Evolutionary conservation across 805 yeast species (phyloP).

Genomic region (Ogataea henricii): DNA sequence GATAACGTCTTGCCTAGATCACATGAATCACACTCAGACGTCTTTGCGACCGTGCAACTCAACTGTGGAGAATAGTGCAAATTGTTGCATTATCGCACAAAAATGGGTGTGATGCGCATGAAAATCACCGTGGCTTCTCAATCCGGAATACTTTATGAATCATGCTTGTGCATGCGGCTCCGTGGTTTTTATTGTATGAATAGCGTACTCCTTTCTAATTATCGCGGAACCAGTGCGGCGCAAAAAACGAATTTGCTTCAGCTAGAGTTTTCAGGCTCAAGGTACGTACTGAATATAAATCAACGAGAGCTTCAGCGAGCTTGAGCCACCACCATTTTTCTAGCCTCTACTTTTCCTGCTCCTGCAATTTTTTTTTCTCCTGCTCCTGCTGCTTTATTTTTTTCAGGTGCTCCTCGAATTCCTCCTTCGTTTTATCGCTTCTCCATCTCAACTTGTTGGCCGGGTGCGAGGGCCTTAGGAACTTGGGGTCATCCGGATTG

Average conservation of each 20-base stretch:
- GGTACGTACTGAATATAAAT: too few relatives aligned
- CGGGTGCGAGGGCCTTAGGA: slow-evolving; percentile 16
- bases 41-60: not conserved
- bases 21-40: not conserved
- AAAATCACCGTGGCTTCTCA: slow-evolving; percentile 1
- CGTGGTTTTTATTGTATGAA: not conserved
- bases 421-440: slow-evolving; percentile 6
- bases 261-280: too few relatives aligned
- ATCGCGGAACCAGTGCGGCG: too few relatives aligned
- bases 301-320: too few relatives aligned
- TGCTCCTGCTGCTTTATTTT: not conserved
- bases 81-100: not conserved
- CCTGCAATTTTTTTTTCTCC: not conserved
- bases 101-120: not conserved
- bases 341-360: not conserved
- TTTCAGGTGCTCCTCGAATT: slow-evolving; percentile 6
- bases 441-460: slow-evolving; percentile 16
- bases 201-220: not conserved
- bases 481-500: slow-evolving; percentile 8
- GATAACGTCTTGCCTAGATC: not conserved
- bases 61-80: not conserved
- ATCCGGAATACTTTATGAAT: slow-evolving; percentile 3
- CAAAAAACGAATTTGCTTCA: too few relatives aligned
- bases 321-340: not conserved
- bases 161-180: not conserved